Base-by-base conservation (phyloP, 2,329 filamentous ascomycete genomes). In the Xylaria sp. region DNA sequence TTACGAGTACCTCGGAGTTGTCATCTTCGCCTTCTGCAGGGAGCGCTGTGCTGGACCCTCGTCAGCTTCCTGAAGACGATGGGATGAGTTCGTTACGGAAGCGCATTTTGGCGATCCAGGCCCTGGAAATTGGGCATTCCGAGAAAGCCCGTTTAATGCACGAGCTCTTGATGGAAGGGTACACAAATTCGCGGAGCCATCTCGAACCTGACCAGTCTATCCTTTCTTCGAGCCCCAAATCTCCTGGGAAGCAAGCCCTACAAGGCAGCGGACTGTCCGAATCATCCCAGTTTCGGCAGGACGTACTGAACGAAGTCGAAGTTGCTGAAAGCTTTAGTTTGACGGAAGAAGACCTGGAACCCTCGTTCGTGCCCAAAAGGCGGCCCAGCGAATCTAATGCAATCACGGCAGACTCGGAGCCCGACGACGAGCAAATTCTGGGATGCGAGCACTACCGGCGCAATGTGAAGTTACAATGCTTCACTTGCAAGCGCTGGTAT, bases 391-490 rank as follows among this genome's bases (percentile, higher is more conserved):
- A 63, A 11, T 23, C 54, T n/a, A 74, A 70, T 47, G 74, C 80
- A 46, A 79, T 82, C 37, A 72, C 75, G 5, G 80, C 80, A 10
- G 72, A 73, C 63, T 72, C 74, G 37, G 73, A 75, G 23, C 66
- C 70, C 13, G 52, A 61, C 60, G 52, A 65, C 49, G 75, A 78
- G 19, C 78, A 75, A 2, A 76, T 80, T 35, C 76, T 97, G 4
- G 94, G 94, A 0, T 99, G 94, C 73, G 81, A 88, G 68, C 94
- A 99, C 75, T 99, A 99, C 74, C 91, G 90, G 70, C 86, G 94
- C 64, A 97, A 97, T 68, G 91, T 99, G 67, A 97, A 97, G 74
- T 78, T 97, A 39, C 92, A 99, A 76, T 99, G 94, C 74, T 91
- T 85, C 65, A 88, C 89, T 30, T 99, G 94, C 76, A 84, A 88